These are phyloP conservation scores for Phytophthora pistaciae DNA, from an alignment of 352 stramenopile genomes.

Conservation along the genomic window DNA sequence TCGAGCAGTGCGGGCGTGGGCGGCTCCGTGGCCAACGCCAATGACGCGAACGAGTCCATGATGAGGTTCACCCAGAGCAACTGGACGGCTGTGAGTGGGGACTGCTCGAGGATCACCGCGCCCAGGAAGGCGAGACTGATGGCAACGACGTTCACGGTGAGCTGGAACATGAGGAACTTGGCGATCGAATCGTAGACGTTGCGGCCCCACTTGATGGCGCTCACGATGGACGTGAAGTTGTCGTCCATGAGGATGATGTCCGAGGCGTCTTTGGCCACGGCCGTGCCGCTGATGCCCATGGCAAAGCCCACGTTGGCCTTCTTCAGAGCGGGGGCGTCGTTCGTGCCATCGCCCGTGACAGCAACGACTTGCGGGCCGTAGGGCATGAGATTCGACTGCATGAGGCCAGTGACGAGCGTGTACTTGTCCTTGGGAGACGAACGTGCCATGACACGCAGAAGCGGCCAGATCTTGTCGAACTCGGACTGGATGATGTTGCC, in stretches of 20 bases:
- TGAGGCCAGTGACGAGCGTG: conserved; percentile 95
- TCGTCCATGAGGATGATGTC: conserved; percentile 98
- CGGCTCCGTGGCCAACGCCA: conserved; percentile 96
- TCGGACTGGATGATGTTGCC: conserved; percentile 83
- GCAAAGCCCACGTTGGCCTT: conserved; percentile 97
- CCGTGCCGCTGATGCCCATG: conserved; percentile 97
- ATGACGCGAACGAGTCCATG: conserved; percentile 97
- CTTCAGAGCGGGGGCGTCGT: conserved; percentile 97
- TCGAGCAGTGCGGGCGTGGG: conserved; percentile 92
- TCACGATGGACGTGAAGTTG: conserved; percentile 97
- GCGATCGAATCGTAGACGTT: conserved; percentile 97
- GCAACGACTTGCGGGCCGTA: conserved; percentile 92
- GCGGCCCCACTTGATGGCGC: conserved; percentile 96
- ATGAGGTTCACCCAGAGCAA: conserved; percentile 99
- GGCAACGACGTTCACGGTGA: conserved; percentile 97
- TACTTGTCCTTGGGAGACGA: conserved; percentile 98
- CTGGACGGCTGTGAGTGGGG: conserved; percentile 96
- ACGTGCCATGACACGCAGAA: conserved; percentile 92
- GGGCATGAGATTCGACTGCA: conserved; percentile 80
- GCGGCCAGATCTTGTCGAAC: conserved; percentile 95
- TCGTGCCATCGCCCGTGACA: conserved; percentile 97
- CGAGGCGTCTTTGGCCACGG: conserved; percentile 95
- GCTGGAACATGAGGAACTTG: conserved; percentile 99
- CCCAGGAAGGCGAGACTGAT: conserved; percentile 94
- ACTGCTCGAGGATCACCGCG: conserved; percentile 78